phyloP scores from a whole-genome alignment of 208 protist genomes.

The Histomonas meleagridis region DNA sequence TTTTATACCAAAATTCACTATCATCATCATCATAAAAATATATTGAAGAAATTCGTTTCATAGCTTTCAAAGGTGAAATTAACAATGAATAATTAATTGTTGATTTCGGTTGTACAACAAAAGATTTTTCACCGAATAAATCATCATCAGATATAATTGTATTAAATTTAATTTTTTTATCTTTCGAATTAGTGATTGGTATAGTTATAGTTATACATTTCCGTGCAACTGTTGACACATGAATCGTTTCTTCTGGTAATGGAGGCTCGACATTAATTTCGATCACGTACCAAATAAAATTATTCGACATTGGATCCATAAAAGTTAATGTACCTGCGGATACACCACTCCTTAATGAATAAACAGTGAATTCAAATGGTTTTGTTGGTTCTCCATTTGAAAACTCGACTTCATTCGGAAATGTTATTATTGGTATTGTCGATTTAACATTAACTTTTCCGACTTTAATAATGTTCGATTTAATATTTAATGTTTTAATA shows the following conservation, averaged over 20 bases:
- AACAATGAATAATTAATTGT: neutral
- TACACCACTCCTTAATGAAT: neutral
- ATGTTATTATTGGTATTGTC: neutral
- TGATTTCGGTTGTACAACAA: neutral
- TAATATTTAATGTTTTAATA: neutral
- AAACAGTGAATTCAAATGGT: neutral
- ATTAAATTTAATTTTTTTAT: neutral
- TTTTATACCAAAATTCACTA: neutral
- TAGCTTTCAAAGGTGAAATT: neutral
- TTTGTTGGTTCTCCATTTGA: neutral
- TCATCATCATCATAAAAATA: neutral
- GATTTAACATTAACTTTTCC: neutral
- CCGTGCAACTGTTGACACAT: neutral
- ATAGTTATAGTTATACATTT: neutral
- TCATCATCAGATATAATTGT: neutral
- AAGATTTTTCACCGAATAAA: neutral
- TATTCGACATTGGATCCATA: neutral
- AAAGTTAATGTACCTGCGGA: neutral
- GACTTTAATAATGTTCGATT: neutral
- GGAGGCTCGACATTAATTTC: constrained; percentile 2
- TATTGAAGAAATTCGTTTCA: neutral
- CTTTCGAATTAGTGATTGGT: neutral
- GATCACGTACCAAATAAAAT: neutral
- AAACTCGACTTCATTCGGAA: neutral
- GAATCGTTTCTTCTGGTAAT: neutral